Evolutionary conservation across 2,329 filamentous ascomycete species (phyloP).

Genomic region (Parascedosporium putredinis): DNA sequence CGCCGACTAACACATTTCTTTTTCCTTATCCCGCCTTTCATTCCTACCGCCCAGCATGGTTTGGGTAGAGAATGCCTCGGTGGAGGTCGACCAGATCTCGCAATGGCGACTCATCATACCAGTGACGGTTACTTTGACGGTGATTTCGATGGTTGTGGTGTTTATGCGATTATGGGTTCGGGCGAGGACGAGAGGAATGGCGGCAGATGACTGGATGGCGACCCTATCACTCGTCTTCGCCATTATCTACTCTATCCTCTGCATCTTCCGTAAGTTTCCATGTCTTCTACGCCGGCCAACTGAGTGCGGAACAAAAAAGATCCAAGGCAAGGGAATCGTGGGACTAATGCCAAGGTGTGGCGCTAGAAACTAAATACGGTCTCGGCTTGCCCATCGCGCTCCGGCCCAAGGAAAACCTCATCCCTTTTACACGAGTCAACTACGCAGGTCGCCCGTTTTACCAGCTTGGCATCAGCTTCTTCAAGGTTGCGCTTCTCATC

Average conservation of each 20-base stretch:
- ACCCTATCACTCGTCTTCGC: slow-evolving; percentile 32
- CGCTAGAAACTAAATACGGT: slow-evolving; percentile 40
- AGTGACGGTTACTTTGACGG: slow-evolving; percentile 34
- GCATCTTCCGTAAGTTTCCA: slow-evolving; percentile 25
- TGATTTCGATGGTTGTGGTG: slow-evolving; percentile 31
- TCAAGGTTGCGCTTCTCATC: slow-evolving; percentile 43
- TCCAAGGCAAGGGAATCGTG: too few relatives aligned
- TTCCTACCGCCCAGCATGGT: slow-evolving; percentile 26
- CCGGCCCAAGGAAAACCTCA: slow-evolving; percentile 32
- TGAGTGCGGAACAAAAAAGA: too few relatives aligned
- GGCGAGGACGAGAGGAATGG: slow-evolving; percentile 30
- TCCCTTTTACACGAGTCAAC: slow-evolving; percentile 38
- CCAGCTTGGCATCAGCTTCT: slow-evolving; percentile 43
- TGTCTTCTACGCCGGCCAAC: too few relatives aligned
- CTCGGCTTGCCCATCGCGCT: slow-evolving; percentile 34
- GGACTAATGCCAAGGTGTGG: neutral
- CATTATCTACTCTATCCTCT: slow-evolving; percentile 37
- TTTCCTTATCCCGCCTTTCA: too few relatives aligned
- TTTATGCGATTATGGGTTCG: slow-evolving; percentile 31
- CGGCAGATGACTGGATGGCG: slow-evolving; percentile 35
- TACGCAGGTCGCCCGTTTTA: slow-evolving; percentile 44
- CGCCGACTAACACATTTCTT: too few relatives aligned
- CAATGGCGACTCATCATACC: slow-evolving; percentile 37
- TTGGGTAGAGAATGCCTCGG: slow-evolving; percentile 39
- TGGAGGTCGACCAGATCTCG: slow-evolving; percentile 34